Evolutionary conservation across 2,329 filamentous ascomycete species (phyloP).

Genomic region (Paraconiothyrium sp.): DNA sequence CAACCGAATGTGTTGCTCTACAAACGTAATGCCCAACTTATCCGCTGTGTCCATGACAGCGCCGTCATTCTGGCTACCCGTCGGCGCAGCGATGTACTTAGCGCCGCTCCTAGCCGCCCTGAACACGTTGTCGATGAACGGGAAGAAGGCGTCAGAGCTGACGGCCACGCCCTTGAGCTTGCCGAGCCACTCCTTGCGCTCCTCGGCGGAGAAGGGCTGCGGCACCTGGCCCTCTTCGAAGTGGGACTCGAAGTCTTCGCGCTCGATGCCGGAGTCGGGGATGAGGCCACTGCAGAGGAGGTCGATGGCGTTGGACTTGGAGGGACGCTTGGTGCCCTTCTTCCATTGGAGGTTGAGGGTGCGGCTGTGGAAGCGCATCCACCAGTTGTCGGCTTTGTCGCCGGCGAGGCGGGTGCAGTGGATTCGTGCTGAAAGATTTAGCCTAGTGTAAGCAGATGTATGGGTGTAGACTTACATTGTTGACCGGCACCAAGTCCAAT

Average conservation of each 20-base stretch:
- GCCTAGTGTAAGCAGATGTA: neutral
- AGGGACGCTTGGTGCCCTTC: conserved; percentile 93
- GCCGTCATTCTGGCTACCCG: conserved; percentile 85
- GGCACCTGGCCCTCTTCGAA: conserved; percentile 84
- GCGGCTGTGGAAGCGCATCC: conserved; percentile 96
- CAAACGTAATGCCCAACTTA: conserved; percentile 90
- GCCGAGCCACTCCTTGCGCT: conserved; percentile 85
- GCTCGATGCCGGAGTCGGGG: conserved; percentile 83
- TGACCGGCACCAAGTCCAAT: conserved; percentile 95
- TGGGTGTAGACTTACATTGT: conserved; percentile 66
- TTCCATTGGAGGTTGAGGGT: conserved; percentile 93
- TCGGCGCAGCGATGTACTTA: conserved; percentile 95
- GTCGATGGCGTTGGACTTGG: conserved; percentile 98
- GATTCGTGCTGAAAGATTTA: conserved; percentile 69
- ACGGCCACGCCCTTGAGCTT: conserved; percentile 85
- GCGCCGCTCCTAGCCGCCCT: conserved; percentile 85
- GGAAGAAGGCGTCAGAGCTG: conserved; percentile 97
- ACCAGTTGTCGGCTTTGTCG: conserved; percentile 99
- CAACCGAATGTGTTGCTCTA: conserved; percentile 91
- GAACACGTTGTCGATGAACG: conserved; percentile 98
- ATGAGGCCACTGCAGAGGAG: conserved; percentile 91
- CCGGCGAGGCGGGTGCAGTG: conserved; percentile 98
- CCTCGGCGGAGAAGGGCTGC: conserved; percentile 79
- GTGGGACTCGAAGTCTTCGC: conserved; percentile 83
- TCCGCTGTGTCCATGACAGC: conserved; percentile 89